Evolutionary conservation across 768 basidiomycete species (phyloP).

Genomic region (Russula abietina): DNA sequence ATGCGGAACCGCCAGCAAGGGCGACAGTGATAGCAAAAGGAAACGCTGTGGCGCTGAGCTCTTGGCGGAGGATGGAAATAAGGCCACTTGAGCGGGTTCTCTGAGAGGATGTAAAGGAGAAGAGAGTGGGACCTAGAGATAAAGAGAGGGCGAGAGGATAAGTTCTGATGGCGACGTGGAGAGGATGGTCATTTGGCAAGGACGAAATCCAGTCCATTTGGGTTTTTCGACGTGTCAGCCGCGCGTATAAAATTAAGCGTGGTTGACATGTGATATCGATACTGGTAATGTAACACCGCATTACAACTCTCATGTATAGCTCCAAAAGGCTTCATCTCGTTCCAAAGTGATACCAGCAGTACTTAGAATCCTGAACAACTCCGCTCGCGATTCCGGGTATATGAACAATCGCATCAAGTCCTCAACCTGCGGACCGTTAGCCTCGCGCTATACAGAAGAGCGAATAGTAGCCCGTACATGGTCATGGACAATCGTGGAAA

Average conservation of each 20-base stretch:
- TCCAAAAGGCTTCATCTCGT: constrained; percentile 45
- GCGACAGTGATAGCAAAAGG: constrained; percentile 61
- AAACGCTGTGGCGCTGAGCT: constrained; percentile 58
- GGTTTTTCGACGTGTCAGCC: not conserved
- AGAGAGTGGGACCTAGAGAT: constrained; percentile 57
- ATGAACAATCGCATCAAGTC: constrained; percentile 55
- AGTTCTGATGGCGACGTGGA: constrained; percentile 57
- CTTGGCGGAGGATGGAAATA: constrained; percentile 45
- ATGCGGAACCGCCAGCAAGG: constrained; percentile 55
- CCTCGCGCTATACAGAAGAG: not conserved
- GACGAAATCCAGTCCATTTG: constrained; percentile 14
- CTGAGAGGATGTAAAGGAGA: constrained; percentile 44
- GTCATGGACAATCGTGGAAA: constrained; percentile 47
- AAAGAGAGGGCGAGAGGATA: constrained; percentile 61
- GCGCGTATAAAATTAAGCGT: not conserved
- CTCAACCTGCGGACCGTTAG: constrained; percentile 40
- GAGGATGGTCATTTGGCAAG: constrained; percentile 39
- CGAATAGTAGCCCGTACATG: constrained; percentile 45
- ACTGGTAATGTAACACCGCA: not conserved
- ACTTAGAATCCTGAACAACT: constrained; percentile 50
- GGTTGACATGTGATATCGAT: not conserved
- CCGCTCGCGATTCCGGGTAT: constrained; percentile 70
- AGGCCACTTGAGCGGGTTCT: constrained; percentile 27
- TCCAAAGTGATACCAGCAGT: constrained; percentile 32
- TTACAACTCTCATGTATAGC: constrained; percentile 37